A percentile compares a stretch with the other conserved stretches of the same genome.
Evolutionary conservation across 2,329 filamentous ascomycete genomes (phyloP).

Genomic region (Cytospora mali): DNA sequence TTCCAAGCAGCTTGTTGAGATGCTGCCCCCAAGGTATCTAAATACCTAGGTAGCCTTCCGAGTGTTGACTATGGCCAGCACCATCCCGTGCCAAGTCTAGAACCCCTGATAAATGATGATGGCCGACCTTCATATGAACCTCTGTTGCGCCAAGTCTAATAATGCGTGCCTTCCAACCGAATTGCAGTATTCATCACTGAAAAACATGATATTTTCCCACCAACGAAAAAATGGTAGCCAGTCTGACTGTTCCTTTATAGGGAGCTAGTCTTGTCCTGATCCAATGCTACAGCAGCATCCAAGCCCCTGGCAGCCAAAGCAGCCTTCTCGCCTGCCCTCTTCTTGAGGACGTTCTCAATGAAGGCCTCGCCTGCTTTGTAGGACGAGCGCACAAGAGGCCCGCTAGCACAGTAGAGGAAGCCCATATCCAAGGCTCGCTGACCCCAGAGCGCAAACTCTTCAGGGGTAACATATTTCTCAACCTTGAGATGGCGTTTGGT

Average conservation of each 20-base stretch:
- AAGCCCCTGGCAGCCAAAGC: constrained; percentile 37
- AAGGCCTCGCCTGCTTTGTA: constrained; percentile 99
- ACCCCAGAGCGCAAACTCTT: constrained; percentile 88
- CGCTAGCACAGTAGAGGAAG: constrained; percentile 94
- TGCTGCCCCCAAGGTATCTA: background rate
- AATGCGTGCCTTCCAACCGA: constrained; percentile 10
- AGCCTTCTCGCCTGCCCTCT: constrained; percentile 60
- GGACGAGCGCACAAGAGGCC: constrained; percentile 87
- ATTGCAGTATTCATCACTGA: constrained; percentile 8
- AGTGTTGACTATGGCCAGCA: background rate
- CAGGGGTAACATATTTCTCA: constrained; percentile 90
- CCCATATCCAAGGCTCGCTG: constrained; percentile 90
- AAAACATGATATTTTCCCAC: background rate
- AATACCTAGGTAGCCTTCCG: background rate
- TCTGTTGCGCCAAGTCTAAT: constrained; percentile 17
- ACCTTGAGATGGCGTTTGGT: constrained; percentile 98
- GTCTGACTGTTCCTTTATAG: background rate
- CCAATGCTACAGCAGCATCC: constrained; percentile 45
- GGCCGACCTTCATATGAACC: constrained; percentile 1
- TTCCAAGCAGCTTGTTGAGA: constrained; percentile 19
- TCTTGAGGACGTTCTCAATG: constrained; percentile 96
- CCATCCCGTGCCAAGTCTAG: background rate
- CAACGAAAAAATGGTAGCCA: background rate
- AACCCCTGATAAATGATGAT: constrained; percentile 1
- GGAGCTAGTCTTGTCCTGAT: constrained; percentile 29